Percentiles rank a stretch among this genome's conserved stretches.
Evolutionary conservation across 345 rosid genomes (phyloP).

Genomic region (Salix caprea): DNA sequence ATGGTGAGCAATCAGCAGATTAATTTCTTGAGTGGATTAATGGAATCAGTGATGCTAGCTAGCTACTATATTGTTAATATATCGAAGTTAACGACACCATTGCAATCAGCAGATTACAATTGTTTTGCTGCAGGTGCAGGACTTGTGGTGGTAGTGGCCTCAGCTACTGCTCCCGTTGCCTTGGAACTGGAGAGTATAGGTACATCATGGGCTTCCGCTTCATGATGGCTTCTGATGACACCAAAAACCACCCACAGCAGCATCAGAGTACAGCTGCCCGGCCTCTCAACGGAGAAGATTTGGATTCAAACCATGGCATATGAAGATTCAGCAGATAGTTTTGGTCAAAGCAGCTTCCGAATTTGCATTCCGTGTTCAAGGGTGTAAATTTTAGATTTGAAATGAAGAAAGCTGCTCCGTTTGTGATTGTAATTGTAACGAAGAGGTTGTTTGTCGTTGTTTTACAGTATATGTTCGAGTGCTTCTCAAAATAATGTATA

Average conservation of each 20-base stretch:
- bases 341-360: not conserved
- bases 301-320: not conserved
- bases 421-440: not conserved
- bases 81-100: not conserved
- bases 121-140: constrained; percentile 47
- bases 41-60: too few relatives aligned
- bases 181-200: constrained; percentile 68
- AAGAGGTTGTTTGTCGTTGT: too few relatives aligned
- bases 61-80: too few relatives aligned
- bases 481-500: too few relatives aligned
- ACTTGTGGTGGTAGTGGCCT: constrained; percentile 82
- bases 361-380: not conserved
- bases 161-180: constrained; percentile 62
- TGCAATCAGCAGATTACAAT: not conserved
- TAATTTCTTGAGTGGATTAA: not conserved
- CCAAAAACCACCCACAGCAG: not conserved
- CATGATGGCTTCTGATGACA: constrained; percentile 30
- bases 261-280: constrained; percentile 10
- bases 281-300: not conserved
- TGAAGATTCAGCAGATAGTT: not conserved
- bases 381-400: not conserved
- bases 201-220: constrained; percentile 60
- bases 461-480: too few relatives aligned
- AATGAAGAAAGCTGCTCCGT: not conserved
- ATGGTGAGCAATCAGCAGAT: constrained; percentile 45